Base-by-base conservation (phyloP, 2,329 filamentous ascomycete genomes). In the Knoxdaviesia capensis region DNA sequence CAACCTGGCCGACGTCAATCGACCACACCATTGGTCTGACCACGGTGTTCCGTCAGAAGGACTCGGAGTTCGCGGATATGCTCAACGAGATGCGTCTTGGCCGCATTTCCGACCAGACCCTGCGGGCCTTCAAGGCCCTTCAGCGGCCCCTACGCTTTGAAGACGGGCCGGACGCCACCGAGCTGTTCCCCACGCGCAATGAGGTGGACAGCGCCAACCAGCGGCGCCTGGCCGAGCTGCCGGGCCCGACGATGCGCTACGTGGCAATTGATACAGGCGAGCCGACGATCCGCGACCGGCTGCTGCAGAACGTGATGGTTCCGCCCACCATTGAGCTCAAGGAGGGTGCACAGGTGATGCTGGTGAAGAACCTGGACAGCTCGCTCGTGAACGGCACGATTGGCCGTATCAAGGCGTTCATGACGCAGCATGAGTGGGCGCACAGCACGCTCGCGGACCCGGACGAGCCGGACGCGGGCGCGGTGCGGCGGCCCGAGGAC, bases 291-390 rank as follows among this genome's bases (percentile, higher is more conserved):
- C 77, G 83, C 32, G 85, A 93, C 38, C 87, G 77, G 53, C 59
- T 96, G 1, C 65, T 98, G 5, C 59, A 71, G 5, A 94, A 88
- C 53, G 93, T 92, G 74, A 94, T 98, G 82, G 87, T 90, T 0
- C 87, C 90, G 0, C 79, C 80, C 50, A 54, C 60, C 0, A 72
- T 98, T 20, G 74, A 81, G 33, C 62, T 98, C 31, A 96, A 94
- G 58, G 79, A 90, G 47, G 84, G 86, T 7, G 84, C 90, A 0
- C 92, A 98, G 55, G 92, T 98, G 38, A 98, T 98, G 90, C 66
- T 98, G n/a, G 94, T 98, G 66, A 98, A 98, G 59, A 98, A 98
- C 52, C 79, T 96, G 61, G 85, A 94, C 35, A 78, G 74, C 0
- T 34, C 37, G 29, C 69, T 98, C 0, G 90, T 96, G 50, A 98